Evolutionary conservation across 179 eudicot genomes (phyloP), one percentile per base, ranked within the genome.

Genomic region (Nepenthes alata): DNA sequence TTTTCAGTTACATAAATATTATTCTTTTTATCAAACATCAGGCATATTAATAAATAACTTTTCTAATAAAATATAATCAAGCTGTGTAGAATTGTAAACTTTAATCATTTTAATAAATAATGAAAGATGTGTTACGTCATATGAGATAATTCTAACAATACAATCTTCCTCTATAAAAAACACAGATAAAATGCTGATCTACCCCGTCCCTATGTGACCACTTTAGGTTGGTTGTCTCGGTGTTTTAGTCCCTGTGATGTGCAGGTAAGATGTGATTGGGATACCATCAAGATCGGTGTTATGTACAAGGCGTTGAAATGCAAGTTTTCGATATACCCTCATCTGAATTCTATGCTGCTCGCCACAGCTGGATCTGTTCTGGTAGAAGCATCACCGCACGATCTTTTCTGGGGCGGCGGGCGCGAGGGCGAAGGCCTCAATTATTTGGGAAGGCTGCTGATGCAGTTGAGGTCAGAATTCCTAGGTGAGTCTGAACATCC

Each of bases 371-470:
- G 98, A 25, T 89, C 78, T 16, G 85, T 85, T 63, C 87, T 93
- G n/a, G 94, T 89, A n/a, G 97, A 93, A 80, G 94, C 94, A 36
- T 93, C 98, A 2, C 98, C 98, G 2, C 98, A 93, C 50, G 97
- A 93, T 79, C 90, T 90, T 35, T 93, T 89, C 71, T 89, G 98
- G 97, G 97, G 97, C 0, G 98, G 98, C 35, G 98, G 98, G 8
- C 85, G 97, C 11, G 97, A 93, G 3, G 98, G 98, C 1, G 98
- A 93, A 81, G 98, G 98, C 64, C 83, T 90, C 49, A 93, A 93
- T 66, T 85, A 93, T 83, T 75, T 89, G 2, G 98, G 98, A 60
- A 79, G 98, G 81, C 72, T 93, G 67, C 77, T 89, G 57, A 93
- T 93, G 97, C 85, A 85, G 83, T 71, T 89, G 72, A 80, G 98